Percentiles rank a stretch among this genome's conserved stretches.
phyloP scores from a whole-genome alignment of 164 flowering plant genomes.

The Pachysandra terminalis region DNA sequence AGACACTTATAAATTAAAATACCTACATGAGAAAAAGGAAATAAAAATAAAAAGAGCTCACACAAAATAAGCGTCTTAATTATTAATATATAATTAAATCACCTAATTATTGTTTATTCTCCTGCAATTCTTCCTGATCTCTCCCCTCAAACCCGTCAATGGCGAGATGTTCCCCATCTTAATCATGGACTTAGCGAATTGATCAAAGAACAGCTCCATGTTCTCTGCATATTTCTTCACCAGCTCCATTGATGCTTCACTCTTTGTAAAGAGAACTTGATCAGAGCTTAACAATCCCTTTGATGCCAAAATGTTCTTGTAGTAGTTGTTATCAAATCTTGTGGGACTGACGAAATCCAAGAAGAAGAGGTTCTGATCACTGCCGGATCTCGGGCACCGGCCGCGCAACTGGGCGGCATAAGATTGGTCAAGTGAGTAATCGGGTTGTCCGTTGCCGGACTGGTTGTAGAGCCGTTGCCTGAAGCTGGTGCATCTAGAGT shows the following conservation, averaged over 20 bases:
- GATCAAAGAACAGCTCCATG: slow-evolving; percentile 62
- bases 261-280: slow-evolving; percentile 63
- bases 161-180: slow-evolving; percentile 90
- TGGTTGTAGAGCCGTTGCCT: slow-evolving; percentile 96
- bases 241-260: slow-evolving; percentile 38
- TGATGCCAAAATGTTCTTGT: slow-evolving; percentile 63
- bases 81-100: too few relatives aligned
- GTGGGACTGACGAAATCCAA: slow-evolving; percentile 64
- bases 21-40: too few relatives aligned
- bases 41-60: too few relatives aligned
- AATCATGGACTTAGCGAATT: slow-evolving; percentile 84
- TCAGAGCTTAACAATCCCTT: slow-evolving; percentile 85
- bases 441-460: slow-evolving; percentile 74
- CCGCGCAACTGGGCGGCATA: slow-evolving; percentile 60
- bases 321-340: slow-evolving; percentile 80
- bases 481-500: slow-evolving; percentile 80
- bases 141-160: slow-evolving; percentile 71
- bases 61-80: too few relatives aligned
- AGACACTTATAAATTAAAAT: too few relatives aligned
- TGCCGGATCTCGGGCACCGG: slow-evolving; percentile 87
- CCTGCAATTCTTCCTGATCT: slow-evolving; percentile 85
- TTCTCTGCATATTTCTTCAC: slow-evolving; percentile 75
- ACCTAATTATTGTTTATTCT: slow-evolving; percentile 33
- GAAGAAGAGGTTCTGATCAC: slow-evolving; percentile 80
- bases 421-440: slow-evolving; percentile 49